Percentiles rank a stretch among this genome's conserved stretches.
Conservation (phyloP, 179 eudicot genomes). For the Spergularia azorica region DNA sequence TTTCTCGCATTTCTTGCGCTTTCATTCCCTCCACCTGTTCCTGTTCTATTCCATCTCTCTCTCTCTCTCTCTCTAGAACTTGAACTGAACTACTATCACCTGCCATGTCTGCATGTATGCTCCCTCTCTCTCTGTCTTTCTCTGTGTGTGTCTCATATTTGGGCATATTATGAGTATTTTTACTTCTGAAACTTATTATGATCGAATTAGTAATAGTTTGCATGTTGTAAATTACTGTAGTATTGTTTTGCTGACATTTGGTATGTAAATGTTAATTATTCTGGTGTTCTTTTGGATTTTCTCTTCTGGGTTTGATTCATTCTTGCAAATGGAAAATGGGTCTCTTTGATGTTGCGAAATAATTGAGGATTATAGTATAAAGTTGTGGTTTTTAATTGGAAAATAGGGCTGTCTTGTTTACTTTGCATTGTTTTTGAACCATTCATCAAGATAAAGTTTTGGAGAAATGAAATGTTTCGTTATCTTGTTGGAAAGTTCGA, state of each 20-base stretch:
- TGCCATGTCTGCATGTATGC: constrained; percentile 15
- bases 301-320: constrained; percentile 16
- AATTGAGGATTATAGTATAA: background rate
- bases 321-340: constrained; percentile 5
- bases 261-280: background rate
- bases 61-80: background rate
- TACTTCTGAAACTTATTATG: background rate
- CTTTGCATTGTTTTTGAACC: too few relatives aligned
- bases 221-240: constrained; percentile 2
- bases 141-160: background rate
- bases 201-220: background rate
- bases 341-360: background rate
- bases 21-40: constrained; percentile 18
- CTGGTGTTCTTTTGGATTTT: constrained; percentile 5
- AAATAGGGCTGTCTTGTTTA: constrained; percentile 6
- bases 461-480: background rate
- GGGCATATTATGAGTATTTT: background rate
- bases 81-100: background rate
- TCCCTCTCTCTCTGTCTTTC: background rate
- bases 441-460: too few relatives aligned
- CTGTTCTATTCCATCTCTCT: background rate
- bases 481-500: background rate
- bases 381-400: background rate
- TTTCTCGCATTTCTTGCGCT: constrained; percentile 2
- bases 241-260: too few relatives aligned